Evolutionary conservation across 345 rosid species (phyloP).

Genomic region (Odontarrhena argentea): DNA sequence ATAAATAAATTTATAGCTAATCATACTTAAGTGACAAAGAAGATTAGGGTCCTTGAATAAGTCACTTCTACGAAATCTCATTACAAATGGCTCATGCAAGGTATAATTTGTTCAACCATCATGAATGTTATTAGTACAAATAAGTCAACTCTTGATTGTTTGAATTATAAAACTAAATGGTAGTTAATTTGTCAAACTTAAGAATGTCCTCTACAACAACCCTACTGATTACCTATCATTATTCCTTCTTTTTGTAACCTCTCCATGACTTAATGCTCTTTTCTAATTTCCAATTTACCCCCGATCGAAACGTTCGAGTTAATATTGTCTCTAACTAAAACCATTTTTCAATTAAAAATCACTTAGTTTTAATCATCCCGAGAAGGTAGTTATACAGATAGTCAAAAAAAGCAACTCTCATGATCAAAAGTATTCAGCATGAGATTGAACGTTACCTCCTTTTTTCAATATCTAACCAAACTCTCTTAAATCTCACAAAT

Average conservation of each 20-base stretch:
- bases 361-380: slow-evolving; percentile 18
- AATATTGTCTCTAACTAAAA: slow-evolving; percentile 9
- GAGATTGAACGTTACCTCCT: slow-evolving; percentile 20
- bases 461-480: slow-evolving; percentile 26
- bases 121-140: slow-evolving; percentile 30
- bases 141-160: slow-evolving; percentile 31
- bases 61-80: slow-evolving; percentile 21
- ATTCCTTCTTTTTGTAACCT: slow-evolving; percentile 35
- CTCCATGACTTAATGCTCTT: slow-evolving; percentile 28
- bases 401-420: slow-evolving; percentile 40
- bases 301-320: slow-evolving; percentile 12
- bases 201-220: slow-evolving; percentile 35
- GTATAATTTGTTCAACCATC: slow-evolving; percentile 19
- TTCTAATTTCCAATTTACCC: background rate
- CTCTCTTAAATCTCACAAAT: background rate
- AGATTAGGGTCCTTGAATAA: slow-evolving; percentile 25
- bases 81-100: slow-evolving; percentile 14
- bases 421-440: slow-evolving; percentile 35
- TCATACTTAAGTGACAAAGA: slow-evolving; percentile 9
- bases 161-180: slow-evolving; percentile 12
- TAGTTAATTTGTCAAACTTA: slow-evolving; percentile 40
- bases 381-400: slow-evolving; percentile 36
- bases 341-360: background rate
- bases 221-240: slow-evolving; percentile 34
- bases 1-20: background rate